These are phyloP conservation scores for Buddleja alternifolia DNA, from an alignment of 257 asterid genomes.

Conservation along the genomic window DNA sequence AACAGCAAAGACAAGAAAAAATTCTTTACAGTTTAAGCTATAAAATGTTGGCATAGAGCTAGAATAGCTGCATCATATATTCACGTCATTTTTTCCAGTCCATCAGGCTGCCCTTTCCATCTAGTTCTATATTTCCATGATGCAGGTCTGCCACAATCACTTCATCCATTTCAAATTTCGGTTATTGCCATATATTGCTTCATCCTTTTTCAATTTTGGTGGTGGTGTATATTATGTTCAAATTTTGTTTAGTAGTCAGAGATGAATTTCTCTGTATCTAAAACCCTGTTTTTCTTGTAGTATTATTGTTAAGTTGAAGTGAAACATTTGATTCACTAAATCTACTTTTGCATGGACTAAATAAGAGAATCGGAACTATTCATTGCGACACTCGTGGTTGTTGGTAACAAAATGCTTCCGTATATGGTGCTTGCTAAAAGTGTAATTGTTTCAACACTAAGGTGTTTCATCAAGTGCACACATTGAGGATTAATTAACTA, in stretches of 20 bases:
- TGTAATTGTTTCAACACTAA: not conserved
- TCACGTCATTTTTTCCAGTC: not conserved
- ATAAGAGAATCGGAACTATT: not conserved
- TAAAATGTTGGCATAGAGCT: not conserved
- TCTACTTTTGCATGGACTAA: slow-evolving; percentile 7
- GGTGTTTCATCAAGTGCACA: not conserved
- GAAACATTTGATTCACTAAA: no score
- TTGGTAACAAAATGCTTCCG: not conserved
- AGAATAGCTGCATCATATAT: not conserved
- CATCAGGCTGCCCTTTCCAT: not conserved
- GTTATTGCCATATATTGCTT: no score
- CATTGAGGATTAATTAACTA: not conserved
- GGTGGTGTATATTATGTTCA: no score
- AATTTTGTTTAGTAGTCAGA: no score
- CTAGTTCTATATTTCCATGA: slow-evolving; percentile 21
- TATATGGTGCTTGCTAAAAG: slow-evolving; percentile 9
- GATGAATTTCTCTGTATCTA: no score
- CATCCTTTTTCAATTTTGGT: no score
- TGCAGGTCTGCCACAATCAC: slow-evolving; percentile 36
- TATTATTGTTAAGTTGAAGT: no score
- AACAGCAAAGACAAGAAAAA: slow-evolving; percentile 2
- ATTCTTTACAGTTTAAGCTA: not conserved
- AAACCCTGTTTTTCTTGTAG: no score
- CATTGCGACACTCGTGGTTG: not conserved
- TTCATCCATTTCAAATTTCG: not conserved